Evolutionary conservation across 2,329 filamentous ascomycete species (phyloP), one percentile per base, ranked within the genome.

Genomic region (Tolypocladium paradoxum): DNA sequence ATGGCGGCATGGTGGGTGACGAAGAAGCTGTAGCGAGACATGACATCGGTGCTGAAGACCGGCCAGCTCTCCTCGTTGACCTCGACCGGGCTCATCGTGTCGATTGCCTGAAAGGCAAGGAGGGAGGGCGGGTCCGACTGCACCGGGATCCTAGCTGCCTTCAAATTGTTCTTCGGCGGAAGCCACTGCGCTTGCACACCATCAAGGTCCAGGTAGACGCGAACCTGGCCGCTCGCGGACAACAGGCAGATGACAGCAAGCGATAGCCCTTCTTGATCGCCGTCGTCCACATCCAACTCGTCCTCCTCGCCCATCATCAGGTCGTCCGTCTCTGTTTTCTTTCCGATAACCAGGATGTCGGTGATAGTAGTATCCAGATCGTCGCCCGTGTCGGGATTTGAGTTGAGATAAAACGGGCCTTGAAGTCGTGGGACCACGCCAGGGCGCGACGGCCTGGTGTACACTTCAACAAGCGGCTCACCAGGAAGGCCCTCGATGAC

Each of bases 141-240:
- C 2, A 68, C 68, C 20, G 68, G 57, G 12, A 74, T 63, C 12
- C 70, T 68, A n/a, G 68, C 66, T 37, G 71, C 56, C 59, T 71
- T 78, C 1, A 72, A 73, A 60, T 76, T 82, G 60, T 70, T 73
- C 54, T 75, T 78, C 7, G 79, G 78, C 1, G 80, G 80, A 22
- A 85, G 68, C 82, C 82, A 85, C 62, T 84, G 78, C n/a, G 82
- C 82, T 62, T 85, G 77, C 18, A 84, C 74, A 1, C 81, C 81
- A 11, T 83, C 76, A 2, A 82, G 60, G 58, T 85, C 82, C 14
- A 85, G 70, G 58, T 81, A 84, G 37, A 85, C 71, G 45, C 80
- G 76, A 53, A 84, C 70, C 61, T 80, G 79, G 4, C 82, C 82
- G 58, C 78, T 83, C 3, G 76, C 79, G 1, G 81, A 81, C 2